Evolutionary conservation across 257 asterid species (phyloP).

Genomic region (Eucommia ulmoides): DNA sequence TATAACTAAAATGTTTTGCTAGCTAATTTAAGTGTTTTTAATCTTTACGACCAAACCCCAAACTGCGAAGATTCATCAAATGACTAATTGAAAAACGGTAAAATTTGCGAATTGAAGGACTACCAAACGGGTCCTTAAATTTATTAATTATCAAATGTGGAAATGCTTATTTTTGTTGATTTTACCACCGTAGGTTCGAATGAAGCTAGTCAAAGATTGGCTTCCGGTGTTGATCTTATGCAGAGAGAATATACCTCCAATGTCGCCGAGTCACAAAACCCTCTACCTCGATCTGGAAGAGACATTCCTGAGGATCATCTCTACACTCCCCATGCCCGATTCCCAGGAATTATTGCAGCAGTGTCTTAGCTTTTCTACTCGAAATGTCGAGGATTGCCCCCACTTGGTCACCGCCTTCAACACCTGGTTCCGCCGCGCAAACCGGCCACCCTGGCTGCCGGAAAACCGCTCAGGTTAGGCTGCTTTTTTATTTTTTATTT

Average conservation of each 20-base stretch:
- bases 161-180: too few relatives aligned
- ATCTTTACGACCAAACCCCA: too few relatives aligned
- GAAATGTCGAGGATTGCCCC: conserved; percentile 77
- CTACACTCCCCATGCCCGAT: conserved; percentile 75
- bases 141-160: too few relatives aligned
- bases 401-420: conserved; percentile 81
- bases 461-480: too few relatives aligned
- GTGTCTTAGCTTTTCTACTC: conserved; percentile 86
- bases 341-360: conserved; percentile 66
- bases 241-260: conserved; percentile 43
- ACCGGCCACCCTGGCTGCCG: conserved; percentile 28
- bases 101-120: too few relatives aligned
- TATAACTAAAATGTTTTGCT: too few relatives aligned
- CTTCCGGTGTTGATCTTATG: conserved; percentile 80
- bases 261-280: conserved; percentile 42
- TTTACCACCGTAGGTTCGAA: conserved; percentile 60
- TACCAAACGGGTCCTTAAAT: too few relatives aligned
- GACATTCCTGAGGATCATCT: conserved; percentile 65
- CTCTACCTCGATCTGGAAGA: conserved; percentile 69
- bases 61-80: too few relatives aligned
- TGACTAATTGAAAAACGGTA: too few relatives aligned
- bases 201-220: conserved; percentile 84
- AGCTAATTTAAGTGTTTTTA: too few relatives aligned
- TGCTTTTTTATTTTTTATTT: too few relatives aligned
- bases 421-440: conserved; percentile 93